phyloP scores from a whole-genome alignment of 306 rosid genomes.

The Luffa aegyptiaca region DNA sequence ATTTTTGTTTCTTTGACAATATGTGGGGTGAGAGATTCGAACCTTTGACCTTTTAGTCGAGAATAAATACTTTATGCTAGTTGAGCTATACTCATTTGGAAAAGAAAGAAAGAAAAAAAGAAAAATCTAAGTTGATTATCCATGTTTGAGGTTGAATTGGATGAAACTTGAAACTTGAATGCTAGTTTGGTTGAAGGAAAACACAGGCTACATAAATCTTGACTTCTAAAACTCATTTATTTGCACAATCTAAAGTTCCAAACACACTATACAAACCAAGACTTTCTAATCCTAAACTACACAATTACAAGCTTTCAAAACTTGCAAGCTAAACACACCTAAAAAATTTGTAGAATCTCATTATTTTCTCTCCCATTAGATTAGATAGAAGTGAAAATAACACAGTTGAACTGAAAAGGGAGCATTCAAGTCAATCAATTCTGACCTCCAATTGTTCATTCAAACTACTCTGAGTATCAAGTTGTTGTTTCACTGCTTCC shows the following conservation, averaged over 20 bases:
- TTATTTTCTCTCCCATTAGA: no score
- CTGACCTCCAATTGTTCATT: constrained; percentile 2
- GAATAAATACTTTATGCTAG: no score
- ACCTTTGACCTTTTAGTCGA: no score
- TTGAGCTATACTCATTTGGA: no score
- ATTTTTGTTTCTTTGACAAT: background rate
- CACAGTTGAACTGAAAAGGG: background rate
- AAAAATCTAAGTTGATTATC: no score
- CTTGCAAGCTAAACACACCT: background rate
- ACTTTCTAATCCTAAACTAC: no score
- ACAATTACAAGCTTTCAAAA: background rate
- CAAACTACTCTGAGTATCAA: background rate
- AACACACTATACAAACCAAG: background rate
- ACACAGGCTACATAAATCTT: background rate
- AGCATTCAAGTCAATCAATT: background rate
- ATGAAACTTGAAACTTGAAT: background rate
- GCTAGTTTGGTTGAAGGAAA: background rate
- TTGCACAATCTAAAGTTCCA: background rate
- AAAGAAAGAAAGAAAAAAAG: no score
- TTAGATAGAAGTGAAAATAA: background rate
- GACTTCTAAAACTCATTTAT: background rate
- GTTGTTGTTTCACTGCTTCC: background rate
- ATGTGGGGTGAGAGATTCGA: no score
- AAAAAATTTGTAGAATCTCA: background rate
- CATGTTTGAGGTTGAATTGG: background rate